Percentiles rank a stretch among this genome's conserved stretches.
phyloP scores from a whole-genome alignment of 2,329 filamentous ascomycete species.

The Monosporascus sp. region DNA sequence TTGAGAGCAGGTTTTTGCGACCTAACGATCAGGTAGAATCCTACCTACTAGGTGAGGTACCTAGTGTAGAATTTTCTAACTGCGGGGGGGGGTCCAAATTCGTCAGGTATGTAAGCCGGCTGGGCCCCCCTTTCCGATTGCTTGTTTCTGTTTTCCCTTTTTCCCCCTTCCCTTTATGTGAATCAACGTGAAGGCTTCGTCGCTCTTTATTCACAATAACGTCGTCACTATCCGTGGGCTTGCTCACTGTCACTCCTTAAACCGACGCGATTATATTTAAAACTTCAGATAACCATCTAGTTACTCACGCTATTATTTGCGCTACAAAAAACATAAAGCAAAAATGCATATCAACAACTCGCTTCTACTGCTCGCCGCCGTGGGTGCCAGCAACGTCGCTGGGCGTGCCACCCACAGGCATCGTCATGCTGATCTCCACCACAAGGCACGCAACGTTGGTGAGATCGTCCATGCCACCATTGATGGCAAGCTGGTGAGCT shows the following conservation, averaged over 20 bases:
- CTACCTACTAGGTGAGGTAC: no score
- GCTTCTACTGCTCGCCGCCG: neutral
- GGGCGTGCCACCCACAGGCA: neutral
- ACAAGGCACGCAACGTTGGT: neutral
- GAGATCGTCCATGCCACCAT: neutral
- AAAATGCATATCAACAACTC: neutral
- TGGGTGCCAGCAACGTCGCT: neutral
- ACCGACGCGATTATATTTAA: neutral
- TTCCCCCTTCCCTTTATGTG: neutral
- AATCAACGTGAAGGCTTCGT: neutral
- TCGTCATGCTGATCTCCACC: neutral
- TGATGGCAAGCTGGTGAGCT: neutral
- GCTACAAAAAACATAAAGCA: neutral
- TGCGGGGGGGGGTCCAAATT: no score
- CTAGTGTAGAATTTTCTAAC: no score
- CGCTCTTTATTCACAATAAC: neutral
- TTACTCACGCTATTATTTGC: no score
- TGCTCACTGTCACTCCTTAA: neutral
- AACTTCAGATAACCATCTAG: no score
- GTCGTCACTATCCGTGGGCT: neutral
- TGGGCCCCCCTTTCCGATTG: neutral
- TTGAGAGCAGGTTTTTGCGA: neutral
- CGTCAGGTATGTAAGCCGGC: neutral
- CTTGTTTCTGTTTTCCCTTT: neutral
- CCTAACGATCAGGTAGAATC: no score